Evolutionary conservation across 345 rosid species (phyloP), one percentile per base, ranked within the genome.

Genomic region (Lumnitzera littorea): DNA sequence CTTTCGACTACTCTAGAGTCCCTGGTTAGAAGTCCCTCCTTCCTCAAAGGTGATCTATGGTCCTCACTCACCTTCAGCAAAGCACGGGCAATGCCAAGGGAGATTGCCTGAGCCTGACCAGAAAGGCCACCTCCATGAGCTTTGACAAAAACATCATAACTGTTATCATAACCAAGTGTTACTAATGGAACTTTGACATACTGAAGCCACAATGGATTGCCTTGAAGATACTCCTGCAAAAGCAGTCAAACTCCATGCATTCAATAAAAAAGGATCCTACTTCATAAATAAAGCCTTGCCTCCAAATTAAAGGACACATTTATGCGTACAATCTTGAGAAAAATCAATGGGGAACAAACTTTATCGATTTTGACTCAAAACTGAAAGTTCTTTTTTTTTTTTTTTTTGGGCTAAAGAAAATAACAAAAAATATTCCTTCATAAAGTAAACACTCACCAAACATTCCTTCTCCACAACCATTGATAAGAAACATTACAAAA

Each of bases 61-160:
- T 71, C 79, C 51, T 68, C 80, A 36, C 88, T 92, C 51, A 92
- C 90, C 82, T 87, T 92, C 4, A 89, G 66, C 72, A 87, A 69
- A 1, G 99, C 97, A 58, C 96, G 94, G 51, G 99, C 99, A 50
- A 92, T 60, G 62, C 96, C 97, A 0, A 84, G 90, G 11, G 97
- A 78, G 64, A 92, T 89, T 0, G 99, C 97, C 74, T 92, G 99
- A 57, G 97, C 97, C 75, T 92, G 97, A 68, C 99, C 99, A 5
- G 95, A 80, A 29, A 92, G 97, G 51, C 97, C 97, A 0, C 97
- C 97, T 2, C 97, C 98, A 56, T 85, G 96, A 13, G 96, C 97
- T 78, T 92, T 92, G 13, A 89, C 95, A 64, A 92, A 87, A 24
- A 92, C 87, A 13, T 92, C 96, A 17, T 85, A 92, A 74, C 84